Percentiles rank a stretch among this genome's conserved stretches.
phyloP scores from a whole-genome alignment of 225 moss, liverwort and hornwort species.

The Sphagnum contortum region DNA sequence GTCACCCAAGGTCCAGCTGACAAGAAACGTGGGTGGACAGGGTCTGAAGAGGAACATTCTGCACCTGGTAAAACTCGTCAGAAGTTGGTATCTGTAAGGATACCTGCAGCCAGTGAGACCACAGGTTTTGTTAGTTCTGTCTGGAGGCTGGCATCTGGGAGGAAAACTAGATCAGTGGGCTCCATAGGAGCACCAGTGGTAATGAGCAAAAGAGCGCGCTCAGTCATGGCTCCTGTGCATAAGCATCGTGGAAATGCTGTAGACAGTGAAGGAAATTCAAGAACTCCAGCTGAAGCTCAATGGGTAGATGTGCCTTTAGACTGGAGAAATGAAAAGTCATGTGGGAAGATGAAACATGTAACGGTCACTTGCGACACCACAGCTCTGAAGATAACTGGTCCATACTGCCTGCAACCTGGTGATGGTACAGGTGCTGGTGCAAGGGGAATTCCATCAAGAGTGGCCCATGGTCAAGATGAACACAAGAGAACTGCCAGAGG shows the following conservation, averaged over 20 bases:
- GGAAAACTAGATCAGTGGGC: slow-evolving; percentile 54
- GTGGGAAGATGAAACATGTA: slow-evolving; percentile 24
- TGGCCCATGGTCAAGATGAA: slow-evolving; percentile 9
- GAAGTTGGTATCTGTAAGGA: slow-evolving; percentile 23
- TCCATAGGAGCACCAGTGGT: slow-evolving; percentile 53
- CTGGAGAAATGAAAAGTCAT: slow-evolving; percentile 65
- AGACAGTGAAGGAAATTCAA: slow-evolving; percentile 13
- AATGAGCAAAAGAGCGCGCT: slow-evolving; percentile 48
- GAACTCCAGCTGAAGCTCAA: slow-evolving; percentile 21
- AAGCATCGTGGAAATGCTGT: slow-evolving; percentile 19
- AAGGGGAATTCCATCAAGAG: too few relatives aligned
- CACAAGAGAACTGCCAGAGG: slow-evolving; percentile 28
- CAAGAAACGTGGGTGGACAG: slow-evolving; percentile 13
- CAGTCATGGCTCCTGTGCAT: slow-evolving; percentile 21
- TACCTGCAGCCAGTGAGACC: slow-evolving; percentile 53
- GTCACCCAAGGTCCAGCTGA: slow-evolving; percentile 14
- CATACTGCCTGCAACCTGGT: too few relatives aligned
- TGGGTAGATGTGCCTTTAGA: slow-evolving; percentile 63
- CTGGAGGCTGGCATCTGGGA: slow-evolving; percentile 56
- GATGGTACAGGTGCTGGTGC: too few relatives aligned
- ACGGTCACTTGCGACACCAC: too few relatives aligned
- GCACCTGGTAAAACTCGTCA: slow-evolving; percentile 24
- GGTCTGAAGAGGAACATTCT: slow-evolving; percentile 16
- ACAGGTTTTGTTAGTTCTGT: slow-evolving; percentile 48
- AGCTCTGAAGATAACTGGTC: too few relatives aligned